phyloP scores from a whole-genome alignment of 805 yeast species.

The Suhomyces xylopsoci region DNA sequence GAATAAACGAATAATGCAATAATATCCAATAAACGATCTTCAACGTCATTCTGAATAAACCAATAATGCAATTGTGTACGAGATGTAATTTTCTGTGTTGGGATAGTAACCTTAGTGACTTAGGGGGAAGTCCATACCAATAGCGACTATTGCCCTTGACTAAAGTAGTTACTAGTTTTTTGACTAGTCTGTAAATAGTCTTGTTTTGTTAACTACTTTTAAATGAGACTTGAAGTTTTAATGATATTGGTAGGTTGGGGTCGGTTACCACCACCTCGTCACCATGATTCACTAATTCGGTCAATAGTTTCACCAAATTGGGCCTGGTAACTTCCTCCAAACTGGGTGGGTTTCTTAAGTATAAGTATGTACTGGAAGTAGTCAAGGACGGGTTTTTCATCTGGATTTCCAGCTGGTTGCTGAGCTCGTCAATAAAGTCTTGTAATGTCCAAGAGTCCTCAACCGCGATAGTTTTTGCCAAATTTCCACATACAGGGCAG shows the following conservation, averaged over 20 bases:
- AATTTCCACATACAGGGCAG: constrained; percentile 76
- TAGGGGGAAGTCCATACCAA: too few species aligned
- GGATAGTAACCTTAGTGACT: too few species aligned
- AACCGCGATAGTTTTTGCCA: constrained; percentile 22
- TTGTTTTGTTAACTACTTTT: too few species aligned
- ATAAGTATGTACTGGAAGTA: constrained; percentile 37
- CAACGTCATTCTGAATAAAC: too few species aligned
- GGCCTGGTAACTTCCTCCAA: constrained; percentile 45
- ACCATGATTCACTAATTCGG: constrained; percentile 35
- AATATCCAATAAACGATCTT: too few species aligned
- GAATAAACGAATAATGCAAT: neutral
- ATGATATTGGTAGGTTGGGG: constrained; percentile 46
- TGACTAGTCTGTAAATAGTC: too few species aligned
- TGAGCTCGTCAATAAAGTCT: constrained; percentile 42
- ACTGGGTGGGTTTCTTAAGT: constrained; percentile 45
- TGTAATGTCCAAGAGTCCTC: constrained; percentile 29
- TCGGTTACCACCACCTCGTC: constrained; percentile 57
- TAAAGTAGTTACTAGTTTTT: too few species aligned
- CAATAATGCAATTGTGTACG: too few species aligned
- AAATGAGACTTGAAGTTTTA: constrained; percentile 12
- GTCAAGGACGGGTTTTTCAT: constrained; percentile 47
- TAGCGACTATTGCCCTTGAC: too few species aligned
- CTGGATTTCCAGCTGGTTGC: constrained; percentile 25
- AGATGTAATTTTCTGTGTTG: too few species aligned
- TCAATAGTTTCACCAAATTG: constrained; percentile 37